A percentile compares a stretch with the other conserved stretches of the same genome.
These are phyloP conservation scores for Podaxis carcinomalis DNA, from an alignment of 768 basidiomycete species.

Conservation along the genomic window DNA sequence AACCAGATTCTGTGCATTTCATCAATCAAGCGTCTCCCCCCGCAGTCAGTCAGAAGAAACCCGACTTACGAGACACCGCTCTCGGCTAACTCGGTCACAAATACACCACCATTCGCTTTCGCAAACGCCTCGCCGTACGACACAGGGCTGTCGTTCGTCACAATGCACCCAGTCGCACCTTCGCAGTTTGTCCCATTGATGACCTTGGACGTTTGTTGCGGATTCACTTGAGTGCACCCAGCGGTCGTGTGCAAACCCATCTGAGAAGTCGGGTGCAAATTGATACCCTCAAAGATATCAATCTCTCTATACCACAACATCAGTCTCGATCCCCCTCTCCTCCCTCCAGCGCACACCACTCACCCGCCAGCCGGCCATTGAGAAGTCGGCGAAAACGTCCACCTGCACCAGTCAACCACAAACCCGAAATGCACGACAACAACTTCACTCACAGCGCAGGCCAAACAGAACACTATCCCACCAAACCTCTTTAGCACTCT, in stretches of 20 bases:
- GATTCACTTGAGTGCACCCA: constrained; percentile 49
- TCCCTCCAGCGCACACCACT: constrained; percentile 9
- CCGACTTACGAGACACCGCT: constrained; percentile 57
- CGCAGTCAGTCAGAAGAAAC: background rate
- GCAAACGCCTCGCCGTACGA: constrained; percentile 71
- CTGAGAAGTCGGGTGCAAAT: constrained; percentile 58
- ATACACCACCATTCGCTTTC: constrained; percentile 64
- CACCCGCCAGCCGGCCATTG: constrained; percentile 61
- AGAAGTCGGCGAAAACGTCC: constrained; percentile 42
- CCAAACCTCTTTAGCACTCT: background rate
- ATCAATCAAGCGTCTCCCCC: constrained; percentile 13
- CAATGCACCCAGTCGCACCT: constrained; percentile 54
- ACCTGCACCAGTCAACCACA: constrained; percentile 13
- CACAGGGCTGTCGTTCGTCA: constrained; percentile 45
- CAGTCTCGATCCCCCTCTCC: background rate
- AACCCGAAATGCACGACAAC: background rate
- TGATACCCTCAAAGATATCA: constrained; percentile 83
- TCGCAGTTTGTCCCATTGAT: constrained; percentile 59
- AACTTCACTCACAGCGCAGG: constrained; percentile 40
- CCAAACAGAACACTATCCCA: constrained; percentile 63
- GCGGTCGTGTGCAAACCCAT: constrained; percentile 68
- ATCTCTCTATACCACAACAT: constrained; percentile 42
- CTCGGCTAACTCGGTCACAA: constrained; percentile 66
- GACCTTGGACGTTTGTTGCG: constrained; percentile 43
- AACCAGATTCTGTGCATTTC: constrained; percentile 14